Evolutionary conservation across 352 stramenopile species (phyloP).

Genomic region (Globisporangium recalcitrans): DNA sequence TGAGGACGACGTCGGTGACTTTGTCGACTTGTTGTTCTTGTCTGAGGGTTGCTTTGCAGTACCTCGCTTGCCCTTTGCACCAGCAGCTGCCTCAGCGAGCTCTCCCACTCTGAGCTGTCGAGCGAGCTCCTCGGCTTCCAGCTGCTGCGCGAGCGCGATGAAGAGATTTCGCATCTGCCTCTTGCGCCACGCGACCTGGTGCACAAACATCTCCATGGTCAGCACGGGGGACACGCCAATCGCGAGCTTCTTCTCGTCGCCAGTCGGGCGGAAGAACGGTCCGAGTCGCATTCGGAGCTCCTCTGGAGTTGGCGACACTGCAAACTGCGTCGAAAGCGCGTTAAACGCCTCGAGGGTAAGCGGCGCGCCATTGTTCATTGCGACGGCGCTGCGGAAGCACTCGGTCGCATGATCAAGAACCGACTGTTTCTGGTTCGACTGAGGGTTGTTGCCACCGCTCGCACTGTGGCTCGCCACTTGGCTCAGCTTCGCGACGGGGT

Average conservation of each 20-base stretch:
- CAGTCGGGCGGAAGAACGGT: constrained; percentile 45
- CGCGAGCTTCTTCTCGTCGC: constrained; percentile 51
- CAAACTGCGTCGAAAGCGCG: constrained; percentile 35
- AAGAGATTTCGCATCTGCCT: constrained; percentile 40
- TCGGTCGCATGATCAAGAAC: constrained; percentile 15
- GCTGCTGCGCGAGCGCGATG: constrained; percentile 30
- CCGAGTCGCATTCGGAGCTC: constrained; percentile 35
- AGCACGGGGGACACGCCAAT: constrained; percentile 45
- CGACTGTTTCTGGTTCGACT: neutral
- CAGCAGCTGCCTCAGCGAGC: neutral
- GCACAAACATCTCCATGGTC: constrained; percentile 36
- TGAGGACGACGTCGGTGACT: neutral
- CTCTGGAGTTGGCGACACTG: constrained; percentile 18
- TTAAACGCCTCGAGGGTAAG: constrained; percentile 55
- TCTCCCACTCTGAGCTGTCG: constrained; percentile 16
- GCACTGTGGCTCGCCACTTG: neutral
- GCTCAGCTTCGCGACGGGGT: neutral
- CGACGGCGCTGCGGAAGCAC: constrained; percentile 22
- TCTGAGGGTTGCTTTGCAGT: neutral
- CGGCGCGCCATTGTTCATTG: constrained; percentile 26
- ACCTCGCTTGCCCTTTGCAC: neutral
- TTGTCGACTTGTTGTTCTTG: constrained; percentile 5
- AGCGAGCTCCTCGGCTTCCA: constrained; percentile 17
- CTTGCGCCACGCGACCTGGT: constrained; percentile 43
- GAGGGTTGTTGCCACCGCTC: too few relatives aligned